Percentiles rank a stretch among this genome's conserved stretches.
Conservation (phyloP, 2,329 filamentous ascomycete species). For the Pyrenophora seminiperda region DNA sequence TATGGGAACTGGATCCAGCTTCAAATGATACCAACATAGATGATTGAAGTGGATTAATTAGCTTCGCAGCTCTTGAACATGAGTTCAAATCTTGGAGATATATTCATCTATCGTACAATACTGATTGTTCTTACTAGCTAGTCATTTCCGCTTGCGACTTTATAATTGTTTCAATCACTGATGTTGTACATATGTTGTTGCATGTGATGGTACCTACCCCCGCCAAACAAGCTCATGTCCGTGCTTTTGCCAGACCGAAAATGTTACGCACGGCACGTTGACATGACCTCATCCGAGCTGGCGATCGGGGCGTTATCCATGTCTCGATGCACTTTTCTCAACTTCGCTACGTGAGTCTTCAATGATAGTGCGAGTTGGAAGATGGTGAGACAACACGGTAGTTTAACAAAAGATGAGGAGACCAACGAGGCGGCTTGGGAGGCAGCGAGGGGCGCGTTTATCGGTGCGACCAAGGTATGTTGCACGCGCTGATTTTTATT, state of each 20-base stretch:
- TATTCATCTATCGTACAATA: no score
- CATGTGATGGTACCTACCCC: not conserved
- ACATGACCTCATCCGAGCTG: conserved; percentile 23
- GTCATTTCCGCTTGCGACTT: no score
- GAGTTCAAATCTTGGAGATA: no score
- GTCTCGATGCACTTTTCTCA: no score
- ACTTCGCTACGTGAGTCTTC: not conserved
- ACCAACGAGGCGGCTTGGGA: conserved; percentile 73
- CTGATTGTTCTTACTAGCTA: no score
- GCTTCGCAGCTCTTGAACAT: not conserved
- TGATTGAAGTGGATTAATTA: not conserved
- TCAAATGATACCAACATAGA: conserved; percentile 5
- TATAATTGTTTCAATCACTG: no score
- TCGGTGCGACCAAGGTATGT: conserved; percentile 68
- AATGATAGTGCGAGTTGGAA: not conserved
- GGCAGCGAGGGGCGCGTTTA: conserved; percentile 68
- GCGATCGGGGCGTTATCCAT: no score
- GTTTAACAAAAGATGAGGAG: conserved; percentile 65
- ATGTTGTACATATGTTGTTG: not conserved
- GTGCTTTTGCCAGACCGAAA: conserved; percentile 12
- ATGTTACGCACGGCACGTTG: conserved; percentile 22
- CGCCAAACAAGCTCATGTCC: conserved; percentile 8
- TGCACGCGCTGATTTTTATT: not conserved
- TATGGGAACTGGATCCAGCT: not conserved
- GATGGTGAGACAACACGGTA: conserved; percentile 59